Conservation (phyloP, 2,329 filamentous ascomycete genomes). For the Pseudodiploospora longispora region DNA sequence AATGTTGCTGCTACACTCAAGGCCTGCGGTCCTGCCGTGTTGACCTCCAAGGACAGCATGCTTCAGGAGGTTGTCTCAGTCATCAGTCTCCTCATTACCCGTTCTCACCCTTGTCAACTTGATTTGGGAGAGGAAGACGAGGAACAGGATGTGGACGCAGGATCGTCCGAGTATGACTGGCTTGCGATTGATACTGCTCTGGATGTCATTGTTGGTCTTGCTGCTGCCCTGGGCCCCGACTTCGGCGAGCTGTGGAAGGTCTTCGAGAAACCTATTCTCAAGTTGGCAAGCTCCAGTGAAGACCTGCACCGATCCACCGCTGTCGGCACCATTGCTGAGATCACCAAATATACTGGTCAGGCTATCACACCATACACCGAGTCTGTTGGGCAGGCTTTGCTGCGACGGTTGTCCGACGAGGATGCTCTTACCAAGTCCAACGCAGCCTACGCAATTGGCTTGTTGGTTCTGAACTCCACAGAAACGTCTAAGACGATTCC, state of each 20-base stretch:
- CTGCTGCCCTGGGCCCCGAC: slow-evolving; percentile 68
- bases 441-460: slow-evolving; percentile 82
- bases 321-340: slow-evolving; percentile 87
- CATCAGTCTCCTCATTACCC: slow-evolving; percentile 72
- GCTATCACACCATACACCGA: slow-evolving; percentile 76
- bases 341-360: slow-evolving; percentile 73
- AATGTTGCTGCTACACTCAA: slow-evolving; percentile 87
- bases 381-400: slow-evolving; percentile 67
- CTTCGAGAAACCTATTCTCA: slow-evolving; percentile 85
- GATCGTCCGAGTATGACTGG: slow-evolving; percentile 96
- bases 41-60: slow-evolving; percentile 59
- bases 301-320: slow-evolving; percentile 81
- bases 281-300: slow-evolving; percentile 80
- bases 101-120: slow-evolving; percentile 86
- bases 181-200: slow-evolving; percentile 89
- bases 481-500: slow-evolving; percentile 63
- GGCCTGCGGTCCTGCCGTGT: slow-evolving; percentile 78
- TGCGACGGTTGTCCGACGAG: slow-evolving; percentile 82
- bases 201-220: slow-evolving; percentile 79
- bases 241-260: slow-evolving; percentile 92
- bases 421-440: slow-evolving; percentile 92
- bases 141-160: slow-evolving; percentile 60
- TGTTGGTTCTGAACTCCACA: slow-evolving; percentile 74
- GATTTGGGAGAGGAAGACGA: slow-evolving; percentile 80
- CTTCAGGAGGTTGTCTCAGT: slow-evolving; percentile 70